A percentile compares a stretch with the other conserved stretches of the same genome.
Evolutionary conservation across 1,139 yeast species (phyloP).

Genomic region (Blastobotrys illinoisensis): DNA sequence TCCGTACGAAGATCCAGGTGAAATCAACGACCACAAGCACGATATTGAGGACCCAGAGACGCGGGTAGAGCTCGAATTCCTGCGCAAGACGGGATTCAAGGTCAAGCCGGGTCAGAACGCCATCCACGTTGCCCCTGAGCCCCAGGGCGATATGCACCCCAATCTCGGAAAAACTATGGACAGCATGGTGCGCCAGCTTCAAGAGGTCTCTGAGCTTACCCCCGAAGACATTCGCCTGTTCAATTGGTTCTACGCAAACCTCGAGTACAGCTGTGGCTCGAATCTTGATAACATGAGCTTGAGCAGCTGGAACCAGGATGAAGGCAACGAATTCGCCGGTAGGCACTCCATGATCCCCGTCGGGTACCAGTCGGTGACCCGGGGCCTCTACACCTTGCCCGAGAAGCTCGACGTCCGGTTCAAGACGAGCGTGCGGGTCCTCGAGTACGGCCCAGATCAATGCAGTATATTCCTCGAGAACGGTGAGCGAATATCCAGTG

Average conservation of each 20-base stretch:
- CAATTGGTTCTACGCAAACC: constrained; percentile 40
- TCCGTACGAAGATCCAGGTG: constrained; percentile 31
- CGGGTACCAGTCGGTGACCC: constrained; percentile 34
- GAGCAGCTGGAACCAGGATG: constrained; percentile 41
- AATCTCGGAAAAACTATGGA: constrained; percentile 37
- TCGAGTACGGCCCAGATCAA: constrained; percentile 33
- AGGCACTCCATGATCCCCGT: constrained; percentile 36
- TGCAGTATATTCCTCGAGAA: constrained; percentile 34
- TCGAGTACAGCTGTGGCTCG: constrained; percentile 38
- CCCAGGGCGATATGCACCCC: constrained; percentile 33
- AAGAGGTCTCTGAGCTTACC: constrained; percentile 30
- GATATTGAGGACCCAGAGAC: constrained; percentile 22
- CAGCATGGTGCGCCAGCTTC: constrained; percentile 31
- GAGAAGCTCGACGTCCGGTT: constrained; percentile 38
- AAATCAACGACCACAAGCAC: constrained; percentile 17
- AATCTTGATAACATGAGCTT: constrained; percentile 34
- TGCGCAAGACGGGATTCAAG: constrained; percentile 29
- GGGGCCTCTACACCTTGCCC: constrained; percentile 39
- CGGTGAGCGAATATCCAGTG: constrained; percentile 38
- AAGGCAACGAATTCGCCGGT: constrained; percentile 38
- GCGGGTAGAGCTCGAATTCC: constrained; percentile 29
- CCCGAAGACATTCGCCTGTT: constrained; percentile 34
- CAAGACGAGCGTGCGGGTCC: constrained; percentile 35
- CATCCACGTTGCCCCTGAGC: constrained; percentile 35
- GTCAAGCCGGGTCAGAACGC: constrained; percentile 20